Conservation (phyloP, 176 grass and related monocot genomes). For the Phyllostachys edulis region DNA sequence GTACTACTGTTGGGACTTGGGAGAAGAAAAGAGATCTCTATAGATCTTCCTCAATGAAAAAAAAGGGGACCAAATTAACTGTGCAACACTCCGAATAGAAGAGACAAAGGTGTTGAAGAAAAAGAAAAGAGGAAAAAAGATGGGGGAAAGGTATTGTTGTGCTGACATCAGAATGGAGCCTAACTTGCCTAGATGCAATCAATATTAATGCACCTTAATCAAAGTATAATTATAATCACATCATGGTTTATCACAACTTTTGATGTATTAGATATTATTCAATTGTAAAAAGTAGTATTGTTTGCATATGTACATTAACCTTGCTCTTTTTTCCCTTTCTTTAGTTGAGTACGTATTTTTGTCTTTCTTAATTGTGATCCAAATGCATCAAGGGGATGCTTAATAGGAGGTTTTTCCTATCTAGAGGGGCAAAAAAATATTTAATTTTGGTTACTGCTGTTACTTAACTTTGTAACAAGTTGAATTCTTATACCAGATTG, state of each 20-base stretch:
- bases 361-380: constrained; percentile 14
- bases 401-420: not conserved
- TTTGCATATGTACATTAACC: constrained; percentile 66
- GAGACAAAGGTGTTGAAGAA: constrained; percentile 24
- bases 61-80: constrained; percentile 9
- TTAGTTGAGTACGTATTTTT: constrained; percentile 21
- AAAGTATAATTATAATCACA: constrained; percentile 52
- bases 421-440: not conserved
- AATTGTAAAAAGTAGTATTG: constrained; percentile 61
- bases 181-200: constrained; percentile 54
- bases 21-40: constrained; percentile 34
- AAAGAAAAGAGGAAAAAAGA: constrained; percentile 16
- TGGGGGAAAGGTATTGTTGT: constrained; percentile 54
- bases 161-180: constrained; percentile 52
- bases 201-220: constrained; percentile 52
- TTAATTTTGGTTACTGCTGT: constrained; percentile 17
- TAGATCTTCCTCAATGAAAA: constrained; percentile 30
- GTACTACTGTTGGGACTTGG: constrained; percentile 38
- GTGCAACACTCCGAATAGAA: constrained; percentile 36
- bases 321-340: constrained; percentile 5
- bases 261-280: constrained; percentile 52
- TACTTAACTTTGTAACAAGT: constrained; percentile 17
- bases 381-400: constrained; percentile 6
- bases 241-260: constrained; percentile 50
- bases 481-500: constrained; percentile 1